A percentile compares a stretch with the other conserved stretches of the same genome.
Conservation (phyloP, 768 basidiomycete genomes). For the Xerocomus spinulosus region DNA sequence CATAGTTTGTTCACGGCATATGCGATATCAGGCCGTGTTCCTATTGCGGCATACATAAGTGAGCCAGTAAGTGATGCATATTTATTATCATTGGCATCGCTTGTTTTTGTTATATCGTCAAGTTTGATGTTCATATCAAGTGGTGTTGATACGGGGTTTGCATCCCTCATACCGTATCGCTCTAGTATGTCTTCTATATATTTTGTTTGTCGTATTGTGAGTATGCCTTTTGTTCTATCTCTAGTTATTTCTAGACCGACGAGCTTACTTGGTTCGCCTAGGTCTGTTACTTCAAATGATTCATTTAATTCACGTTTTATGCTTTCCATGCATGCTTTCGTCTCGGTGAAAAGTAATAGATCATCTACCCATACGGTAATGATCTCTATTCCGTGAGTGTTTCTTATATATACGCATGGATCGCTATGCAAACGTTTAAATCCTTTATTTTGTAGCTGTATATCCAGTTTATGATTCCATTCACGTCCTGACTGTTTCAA, state of each 20-base stretch:
- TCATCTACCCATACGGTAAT: slow-evolving; percentile 21
- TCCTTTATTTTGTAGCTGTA: not conserved
- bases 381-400: not conserved
- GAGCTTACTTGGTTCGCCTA: slow-evolving; percentile 20
- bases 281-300: slow-evolving; percentile 6
- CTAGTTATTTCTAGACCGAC: slow-evolving; percentile 10
- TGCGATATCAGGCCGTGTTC: slow-evolving; percentile 11
- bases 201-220: not conserved
- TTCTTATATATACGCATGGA: slow-evolving; percentile 1
- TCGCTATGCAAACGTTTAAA: not conserved
- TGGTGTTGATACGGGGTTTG: slow-evolving; percentile 4
- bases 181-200: slow-evolving; percentile 7
- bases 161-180: not conserved
- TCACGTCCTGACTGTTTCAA: slow-evolving; percentile 27
- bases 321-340: not conserved
- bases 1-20: slow-evolving; percentile 2
- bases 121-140: not conserved
- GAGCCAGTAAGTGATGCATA: slow-evolving; percentile 12
- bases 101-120: accelerated
- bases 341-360: not conserved
- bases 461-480: slow-evolving; percentile 29
- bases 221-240: not conserved
- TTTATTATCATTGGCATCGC: not conserved
- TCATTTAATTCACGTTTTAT: not conserved
- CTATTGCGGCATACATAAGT: slow-evolving; percentile 20